Percentiles rank a stretch among this genome's conserved stretches.
Conservation (phyloP, 2,329 filamentous ascomycete genomes). For the Zelopaecilomyces penicillatus region DNA sequence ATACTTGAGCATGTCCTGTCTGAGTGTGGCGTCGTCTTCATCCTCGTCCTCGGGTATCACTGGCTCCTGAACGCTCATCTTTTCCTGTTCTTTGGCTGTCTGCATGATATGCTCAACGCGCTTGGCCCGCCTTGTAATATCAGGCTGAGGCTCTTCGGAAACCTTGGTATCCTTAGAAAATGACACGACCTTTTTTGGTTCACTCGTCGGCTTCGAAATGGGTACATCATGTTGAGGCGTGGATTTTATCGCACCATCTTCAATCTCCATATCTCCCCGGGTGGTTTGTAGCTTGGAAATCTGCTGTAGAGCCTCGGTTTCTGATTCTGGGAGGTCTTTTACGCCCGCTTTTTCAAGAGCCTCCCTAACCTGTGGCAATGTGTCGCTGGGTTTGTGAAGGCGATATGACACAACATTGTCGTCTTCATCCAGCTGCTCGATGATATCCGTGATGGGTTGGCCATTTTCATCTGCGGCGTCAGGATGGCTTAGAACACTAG, state of each 20-base stretch:
- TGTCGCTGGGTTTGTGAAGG: constrained; percentile 58
- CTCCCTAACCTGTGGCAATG: constrained; percentile 60
- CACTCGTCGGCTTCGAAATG: neutral
- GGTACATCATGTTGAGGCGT: neutral
- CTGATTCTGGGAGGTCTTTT: constrained; percentile 29
- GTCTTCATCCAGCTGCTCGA: constrained; percentile 85
- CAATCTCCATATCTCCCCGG: neutral
- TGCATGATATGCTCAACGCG: constrained; percentile 50
- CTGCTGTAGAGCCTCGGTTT: neutral
- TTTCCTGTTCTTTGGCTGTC: constrained; percentile 46
- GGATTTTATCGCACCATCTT: neutral
- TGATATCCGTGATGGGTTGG: constrained; percentile 78
- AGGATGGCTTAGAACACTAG: constrained; percentile 51
- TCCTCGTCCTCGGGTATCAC: constrained; percentile 68
- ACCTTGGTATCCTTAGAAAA: constrained; percentile 54
- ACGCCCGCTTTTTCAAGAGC: constrained; percentile 71
- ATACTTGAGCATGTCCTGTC: constrained; percentile 86
- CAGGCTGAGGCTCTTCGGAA: constrained; percentile 26
- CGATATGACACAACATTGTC: constrained; percentile 70
- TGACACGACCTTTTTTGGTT: constrained; percentile 49
- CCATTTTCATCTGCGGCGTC: constrained; percentile 58
- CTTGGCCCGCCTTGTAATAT: constrained; percentile 33
- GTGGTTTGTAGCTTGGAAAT: neutral
- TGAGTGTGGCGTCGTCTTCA: constrained; percentile 68
- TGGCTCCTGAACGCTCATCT: constrained; percentile 31